phyloP scores from a whole-genome alignment of 768 basidiomycete genomes.

The Boletellus ananas region DNA sequence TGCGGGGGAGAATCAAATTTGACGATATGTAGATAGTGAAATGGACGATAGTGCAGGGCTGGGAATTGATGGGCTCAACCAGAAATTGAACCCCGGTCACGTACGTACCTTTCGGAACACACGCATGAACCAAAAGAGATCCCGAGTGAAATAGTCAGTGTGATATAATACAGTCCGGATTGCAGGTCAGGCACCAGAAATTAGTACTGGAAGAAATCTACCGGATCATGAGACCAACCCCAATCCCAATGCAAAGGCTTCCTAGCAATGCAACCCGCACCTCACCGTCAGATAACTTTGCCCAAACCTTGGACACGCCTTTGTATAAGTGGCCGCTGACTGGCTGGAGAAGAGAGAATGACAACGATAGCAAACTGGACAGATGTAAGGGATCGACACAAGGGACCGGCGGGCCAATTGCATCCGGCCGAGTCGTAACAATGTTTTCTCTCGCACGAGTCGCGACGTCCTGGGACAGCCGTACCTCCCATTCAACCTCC shows the following conservation, averaged over 20 bases:
- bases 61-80: slow-evolving; percentile 23
- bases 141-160: too few relatives aligned
- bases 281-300: slow-evolving; percentile 25
- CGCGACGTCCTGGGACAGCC: slow-evolving; percentile 61
- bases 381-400: slow-evolving; percentile 64
- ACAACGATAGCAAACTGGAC: slow-evolving; percentile 58
- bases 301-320: slow-evolving; percentile 19
- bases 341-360: slow-evolving; percentile 57
- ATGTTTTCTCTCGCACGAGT: slow-evolving; percentile 41
- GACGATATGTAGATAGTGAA: background rate
- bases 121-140: too few relatives aligned
- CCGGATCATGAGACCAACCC: slow-evolving; percentile 38
- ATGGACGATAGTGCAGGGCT: too few relatives aligned
- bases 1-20: background rate
- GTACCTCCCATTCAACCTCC: slow-evolving; percentile 63
- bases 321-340: slow-evolving; percentile 28
- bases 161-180: background rate
- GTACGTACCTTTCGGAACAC: slow-evolving; percentile 14
- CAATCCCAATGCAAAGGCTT: slow-evolving; percentile 44
- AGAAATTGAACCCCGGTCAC: slow-evolving; percentile 36
- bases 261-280: slow-evolving; percentile 36
- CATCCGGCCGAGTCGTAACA: slow-evolving; percentile 17
- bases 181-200: background rate
- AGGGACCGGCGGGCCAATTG: slow-evolving; percentile 18
- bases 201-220: slow-evolving; percentile 7